Base-by-base conservation (phyloP, 768 basidiomycete species). In the Suillus americanus region DNA sequence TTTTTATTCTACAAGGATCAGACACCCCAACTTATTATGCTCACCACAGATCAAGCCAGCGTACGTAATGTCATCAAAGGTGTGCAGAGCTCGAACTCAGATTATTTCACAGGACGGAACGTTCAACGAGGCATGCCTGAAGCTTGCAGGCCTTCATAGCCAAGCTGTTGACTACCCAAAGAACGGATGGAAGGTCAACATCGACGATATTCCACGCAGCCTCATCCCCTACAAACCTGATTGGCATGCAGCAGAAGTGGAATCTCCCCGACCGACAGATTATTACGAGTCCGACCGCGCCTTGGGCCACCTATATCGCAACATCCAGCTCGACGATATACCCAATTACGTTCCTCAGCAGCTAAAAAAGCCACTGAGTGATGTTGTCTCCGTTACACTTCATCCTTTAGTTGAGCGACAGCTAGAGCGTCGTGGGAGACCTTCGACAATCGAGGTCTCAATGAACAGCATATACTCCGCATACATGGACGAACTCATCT, bases 91-190 rank as follows among this genome's bases (percentile, higher is more conserved):
- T 28, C 25, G 30, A 30, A 20, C 20, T 40, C 40, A 38, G 23
- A 55, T n/a, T 16, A 28, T 57, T 28, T 28, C 23, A 68, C 67
- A 91, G 89, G 74, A 82, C 3, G 92, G 92, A 3, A 86, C 87
- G 28, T 77, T 76, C 30, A 89, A 94, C 67, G 69, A 73, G 1
- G 71, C 77, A 54, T 94, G 93, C 72, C 65, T 84, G 41, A 73
- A 67, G 48, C 77, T 94, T 5, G 90, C 91, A 3, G 76, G 78
- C 60, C 73, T 92, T 89, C 71, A 65, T 62, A 81, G 74, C 65
- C 71, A 85, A 80, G 91, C 91, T 0, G 91, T 94, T 5, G 92
- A 93, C 70, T 94, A 91, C 72, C 86, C 90, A 0, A 94, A 93
- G 76, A 87, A 89, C 66, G 92, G 91, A 10, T 83, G 84, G 43